phyloP scores from a whole-genome alignment of 495 filamentous ascomycete species.

The Usnea hakonensis region DNA sequence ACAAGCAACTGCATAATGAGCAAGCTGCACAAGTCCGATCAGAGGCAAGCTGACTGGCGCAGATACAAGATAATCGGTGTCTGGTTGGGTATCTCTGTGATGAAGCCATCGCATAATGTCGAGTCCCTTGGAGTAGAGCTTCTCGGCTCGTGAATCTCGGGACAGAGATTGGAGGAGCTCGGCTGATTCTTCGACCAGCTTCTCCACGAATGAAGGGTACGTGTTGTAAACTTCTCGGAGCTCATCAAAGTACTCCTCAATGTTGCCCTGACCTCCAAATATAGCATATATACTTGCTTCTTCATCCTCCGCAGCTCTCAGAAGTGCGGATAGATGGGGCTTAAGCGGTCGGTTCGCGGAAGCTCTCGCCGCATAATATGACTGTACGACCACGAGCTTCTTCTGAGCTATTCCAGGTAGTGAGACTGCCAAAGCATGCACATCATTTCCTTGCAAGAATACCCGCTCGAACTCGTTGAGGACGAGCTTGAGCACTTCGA shows the following conservation, averaged over 20 bases:
- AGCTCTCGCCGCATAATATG: constrained; percentile 84
- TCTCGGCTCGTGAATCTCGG: constrained; percentile 76
- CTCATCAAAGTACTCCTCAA: constrained; percentile 98
- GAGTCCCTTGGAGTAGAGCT: constrained; percentile 91
- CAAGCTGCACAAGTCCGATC: constrained; percentile 89
- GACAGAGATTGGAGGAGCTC: constrained; percentile 78
- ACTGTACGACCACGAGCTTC: constrained; percentile 75
- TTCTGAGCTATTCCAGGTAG: constrained; percentile 84
- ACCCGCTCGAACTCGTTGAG: constrained; percentile 92
- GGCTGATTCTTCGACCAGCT: constrained; percentile 69
- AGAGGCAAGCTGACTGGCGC: constrained; percentile 95
- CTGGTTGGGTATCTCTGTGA: constrained; percentile 77
- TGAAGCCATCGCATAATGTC: constrained; percentile 91
- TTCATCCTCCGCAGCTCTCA: constrained; percentile 76
- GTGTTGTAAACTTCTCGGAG: constrained; percentile 82
- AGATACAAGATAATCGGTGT: constrained; percentile 91
- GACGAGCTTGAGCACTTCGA: constrained; percentile 80
- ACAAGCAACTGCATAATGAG: constrained; percentile 90
- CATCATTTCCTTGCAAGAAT: constrained; percentile 91
- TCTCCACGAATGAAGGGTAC: constrained; percentile 82
- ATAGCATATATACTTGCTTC: constrained; percentile 78
- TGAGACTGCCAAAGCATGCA: constrained; percentile 77
- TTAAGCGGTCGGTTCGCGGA: constrained; percentile 75
- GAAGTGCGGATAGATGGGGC: constrained; percentile 83
- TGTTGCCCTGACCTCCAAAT: constrained; percentile 98